Percentiles rank a stretch among this genome's conserved stretches.
Conservation (phyloP, 176 grass and related monocot species). For the Eragrostis curvula region DNA sequence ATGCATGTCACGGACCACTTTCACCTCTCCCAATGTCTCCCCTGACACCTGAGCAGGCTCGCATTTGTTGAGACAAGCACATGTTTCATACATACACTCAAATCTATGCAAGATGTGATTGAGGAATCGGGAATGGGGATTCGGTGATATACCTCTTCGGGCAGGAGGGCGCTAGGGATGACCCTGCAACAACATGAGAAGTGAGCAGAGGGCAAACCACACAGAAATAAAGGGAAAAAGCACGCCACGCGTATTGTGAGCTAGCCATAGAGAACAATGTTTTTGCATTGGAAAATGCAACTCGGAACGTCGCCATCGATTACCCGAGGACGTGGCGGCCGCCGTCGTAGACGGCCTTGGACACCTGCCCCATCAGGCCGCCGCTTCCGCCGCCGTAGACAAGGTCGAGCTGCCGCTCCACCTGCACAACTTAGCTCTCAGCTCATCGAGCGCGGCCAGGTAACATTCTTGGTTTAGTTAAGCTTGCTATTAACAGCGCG, state of each 20-base stretch:
- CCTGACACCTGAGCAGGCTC: slow-evolving; percentile 58
- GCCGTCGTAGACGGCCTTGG: slow-evolving; percentile 79
- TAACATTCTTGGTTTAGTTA: not conserved
- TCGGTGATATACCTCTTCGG: slow-evolving; percentile 68
- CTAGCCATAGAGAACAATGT: no score
- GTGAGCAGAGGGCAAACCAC: not conserved
- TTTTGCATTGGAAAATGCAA: not conserved
- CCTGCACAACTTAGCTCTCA: slow-evolving; percentile 42
- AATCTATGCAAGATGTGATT: not conserved
- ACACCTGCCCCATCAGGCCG: slow-evolving; percentile 92
- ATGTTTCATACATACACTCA: slow-evolving; percentile 11
- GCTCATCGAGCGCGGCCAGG: not conserved
- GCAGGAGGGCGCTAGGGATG: slow-evolving; percentile 75
- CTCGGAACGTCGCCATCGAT: not conserved
- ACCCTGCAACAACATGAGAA: slow-evolving; percentile 52
- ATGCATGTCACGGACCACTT: slow-evolving; percentile 79
- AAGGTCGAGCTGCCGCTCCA: slow-evolving; percentile 77
- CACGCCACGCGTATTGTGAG: no score
- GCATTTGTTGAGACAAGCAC: not conserved
- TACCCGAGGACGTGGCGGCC: slow-evolving; percentile 95
- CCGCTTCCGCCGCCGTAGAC: slow-evolving; percentile 96
- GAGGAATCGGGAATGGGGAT: not conserved
- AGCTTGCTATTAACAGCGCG: not conserved
- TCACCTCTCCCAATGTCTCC: slow-evolving; percentile 67
- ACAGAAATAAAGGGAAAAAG: not conserved